Evolutionary conservation across 805 yeast species (phyloP).

Genomic region (Kodamaea kaohsiungensis): DNA sequence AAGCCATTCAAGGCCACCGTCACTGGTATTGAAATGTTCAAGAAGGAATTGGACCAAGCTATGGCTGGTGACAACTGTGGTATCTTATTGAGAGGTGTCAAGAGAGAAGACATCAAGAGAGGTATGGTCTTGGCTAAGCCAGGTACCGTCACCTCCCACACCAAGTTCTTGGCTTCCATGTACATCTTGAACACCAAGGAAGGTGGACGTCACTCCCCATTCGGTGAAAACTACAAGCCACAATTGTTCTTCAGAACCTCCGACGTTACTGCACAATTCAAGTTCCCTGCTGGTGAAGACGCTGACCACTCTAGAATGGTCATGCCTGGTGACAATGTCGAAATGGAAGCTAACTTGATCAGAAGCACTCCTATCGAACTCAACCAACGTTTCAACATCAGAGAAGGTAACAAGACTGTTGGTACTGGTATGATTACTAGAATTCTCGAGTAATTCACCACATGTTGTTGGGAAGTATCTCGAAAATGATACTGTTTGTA

Average conservation of each 20-base stretch:
- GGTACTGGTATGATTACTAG: slow-evolving; percentile 98
- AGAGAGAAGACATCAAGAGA: slow-evolving; percentile 94
- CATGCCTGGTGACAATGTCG: slow-evolving; percentile 98
- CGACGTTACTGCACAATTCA: slow-evolving; percentile 86
- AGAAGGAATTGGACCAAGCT: slow-evolving; percentile 96
- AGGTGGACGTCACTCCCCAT: slow-evolving; percentile 99
- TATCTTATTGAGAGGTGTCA: slow-evolving; percentile 93
- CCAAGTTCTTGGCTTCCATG: slow-evolving; percentile 89
- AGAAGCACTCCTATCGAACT: slow-evolving; percentile 92
- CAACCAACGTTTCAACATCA: slow-evolving; percentile 97
- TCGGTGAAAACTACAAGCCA: slow-evolving; percentile 96
- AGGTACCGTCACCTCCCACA: slow-evolving; percentile 88
- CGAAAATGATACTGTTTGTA: neutral
- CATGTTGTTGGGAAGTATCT: neutral
- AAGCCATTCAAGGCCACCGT: slow-evolving; percentile 90
- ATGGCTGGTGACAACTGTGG: slow-evolving; percentile 99
- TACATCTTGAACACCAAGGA: slow-evolving; percentile 94
- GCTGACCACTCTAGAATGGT: slow-evolving; percentile 88
- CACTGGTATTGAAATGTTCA: slow-evolving; percentile 99
- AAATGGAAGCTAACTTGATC: slow-evolving; percentile 87
- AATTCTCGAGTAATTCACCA: slow-evolving; percentile 57
- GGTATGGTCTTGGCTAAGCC: slow-evolving; percentile 98
- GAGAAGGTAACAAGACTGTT: slow-evolving; percentile 99
- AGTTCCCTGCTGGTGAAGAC: slow-evolving; percentile 75
- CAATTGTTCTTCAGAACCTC: slow-evolving; percentile 96